phyloP scores from a whole-genome alignment of 2,329 filamentous ascomycete species.

The Macroventuria anomochaeta region DNA sequence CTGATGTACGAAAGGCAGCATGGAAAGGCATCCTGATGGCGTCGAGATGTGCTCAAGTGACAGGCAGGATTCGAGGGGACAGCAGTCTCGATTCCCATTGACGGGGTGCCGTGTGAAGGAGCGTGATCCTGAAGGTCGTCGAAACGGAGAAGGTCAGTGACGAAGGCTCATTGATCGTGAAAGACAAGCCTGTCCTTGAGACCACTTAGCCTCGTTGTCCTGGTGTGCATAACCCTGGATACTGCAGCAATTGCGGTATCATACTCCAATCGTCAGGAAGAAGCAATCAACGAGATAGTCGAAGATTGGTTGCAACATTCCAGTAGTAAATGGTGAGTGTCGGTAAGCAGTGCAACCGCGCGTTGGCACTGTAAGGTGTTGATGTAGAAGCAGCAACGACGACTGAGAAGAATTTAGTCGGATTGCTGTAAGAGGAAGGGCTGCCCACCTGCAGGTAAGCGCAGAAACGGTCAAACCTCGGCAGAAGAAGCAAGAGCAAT shows the following conservation, averaged over 20 bases:
- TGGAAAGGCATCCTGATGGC: background rate
- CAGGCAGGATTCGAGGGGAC: background rate
- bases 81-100: background rate
- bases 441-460: slow-evolving; percentile 1
- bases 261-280: background rate
- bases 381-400: no score
- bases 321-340: background rate
- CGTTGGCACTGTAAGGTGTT: no score
- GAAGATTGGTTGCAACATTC: background rate
- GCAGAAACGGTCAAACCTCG: background rate
- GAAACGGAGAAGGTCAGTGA: background rate
- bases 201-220: background rate
- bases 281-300: background rate
- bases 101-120: background rate
- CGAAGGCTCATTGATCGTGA: background rate
- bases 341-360: background rate
- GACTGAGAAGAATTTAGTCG: background rate
- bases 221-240: background rate
- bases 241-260: no score
- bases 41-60: background rate
- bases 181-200: background rate
- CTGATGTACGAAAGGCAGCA: background rate
- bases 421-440: background rate
- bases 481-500: background rate
- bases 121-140: background rate